Evolutionary conservation across 2,329 filamentous ascomycete species (phyloP), one percentile per base, ranked within the genome.

Genomic region (Hawksworthiomyces lignivorus): DNA sequence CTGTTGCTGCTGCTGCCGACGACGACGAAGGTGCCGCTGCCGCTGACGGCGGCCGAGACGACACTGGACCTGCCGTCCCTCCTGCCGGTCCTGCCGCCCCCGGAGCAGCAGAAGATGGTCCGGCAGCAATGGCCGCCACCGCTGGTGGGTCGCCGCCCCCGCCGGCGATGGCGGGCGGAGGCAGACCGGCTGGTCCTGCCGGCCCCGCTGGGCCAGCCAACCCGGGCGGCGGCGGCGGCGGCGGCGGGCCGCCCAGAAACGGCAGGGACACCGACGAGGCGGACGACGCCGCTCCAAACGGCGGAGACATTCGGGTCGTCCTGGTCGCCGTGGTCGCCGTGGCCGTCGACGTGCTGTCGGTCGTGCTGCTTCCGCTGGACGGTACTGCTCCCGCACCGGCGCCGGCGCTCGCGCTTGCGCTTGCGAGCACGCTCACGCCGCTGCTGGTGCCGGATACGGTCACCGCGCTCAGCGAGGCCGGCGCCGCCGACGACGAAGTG

Each of bases 261-360:
- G 39, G 43, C 12, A 39, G 24, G 22, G 46, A 41, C 12, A 39
- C 39, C 2, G 46, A 46, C 18, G 46, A 46, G 8, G 30, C 33
- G 0, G 43, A 48, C 18, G 46, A 48, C 12, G 46, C 15, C 10
- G 42, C 35, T n/a, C 35, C 34, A n/a, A 21, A 21, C 7, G n/a
- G 27, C 11, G 39, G 39, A 5, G 39, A 35, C 1, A 12, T 7
- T 12, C 7, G 12, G 7, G 24, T 7, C 24, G 24, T 8, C 24
- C 4, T 15, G 5, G 17, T 28, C 10, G 11, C 21, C 8, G 33
- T n/a, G 3, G 24, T 27, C 5, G 28, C 21, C 17, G 39, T 41
- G 19, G 34, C 27, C 20, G 40, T 37, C 9, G 28, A 12, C 3
- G 27, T 27, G 35, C 35, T 37, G 2, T 17, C 24, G 17, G 35